Conservation (phyloP, 2,329 filamentous ascomycete species). For the Lasiodiplodia sp. region DNA sequence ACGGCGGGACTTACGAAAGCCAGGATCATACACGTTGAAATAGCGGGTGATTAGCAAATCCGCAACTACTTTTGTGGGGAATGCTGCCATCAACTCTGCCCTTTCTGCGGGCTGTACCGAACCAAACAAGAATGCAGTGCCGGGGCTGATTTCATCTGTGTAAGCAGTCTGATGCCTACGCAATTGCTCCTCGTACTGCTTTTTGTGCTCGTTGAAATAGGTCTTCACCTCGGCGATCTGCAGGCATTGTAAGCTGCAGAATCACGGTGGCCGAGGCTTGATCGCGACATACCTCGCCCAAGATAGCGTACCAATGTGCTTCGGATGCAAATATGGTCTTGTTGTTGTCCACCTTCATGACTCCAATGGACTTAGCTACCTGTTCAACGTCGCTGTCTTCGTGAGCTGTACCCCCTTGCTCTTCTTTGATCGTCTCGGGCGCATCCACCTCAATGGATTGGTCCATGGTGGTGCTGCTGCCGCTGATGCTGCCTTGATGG, state of each 20-base stretch:
- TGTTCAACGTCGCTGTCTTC: constrained; percentile 70
- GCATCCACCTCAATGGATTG: constrained; percentile 62
- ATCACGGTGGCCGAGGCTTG: neutral
- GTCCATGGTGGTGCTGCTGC: constrained; percentile 45
- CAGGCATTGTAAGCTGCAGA: constrained; percentile 30
- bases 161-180: constrained; percentile 77
- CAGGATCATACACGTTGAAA: constrained; percentile 80
- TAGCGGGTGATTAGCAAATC: constrained; percentile 86
- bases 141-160: constrained; percentile 61
- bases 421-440: constrained; percentile 62
- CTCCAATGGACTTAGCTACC: constrained; percentile 58
- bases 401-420: constrained; percentile 52
- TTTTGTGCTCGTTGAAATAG: constrained; percentile 86
- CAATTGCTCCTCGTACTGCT: constrained; percentile 84
- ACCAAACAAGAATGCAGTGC: constrained; percentile 81
- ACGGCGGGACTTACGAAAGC: constrained; percentile 52
- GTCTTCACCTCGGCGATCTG: constrained; percentile 91
- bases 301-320: constrained; percentile 61
- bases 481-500: constrained; percentile 47
- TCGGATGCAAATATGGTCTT: constrained; percentile 58
- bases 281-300: constrained; percentile 55
- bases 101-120: constrained; percentile 73
- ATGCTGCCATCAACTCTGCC: constrained; percentile 76
- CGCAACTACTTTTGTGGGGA: constrained; percentile 84
- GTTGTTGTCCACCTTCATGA: constrained; percentile 62